phyloP scores from a whole-genome alignment of 441 rosid species.

The Mallotus repandus region DNA sequence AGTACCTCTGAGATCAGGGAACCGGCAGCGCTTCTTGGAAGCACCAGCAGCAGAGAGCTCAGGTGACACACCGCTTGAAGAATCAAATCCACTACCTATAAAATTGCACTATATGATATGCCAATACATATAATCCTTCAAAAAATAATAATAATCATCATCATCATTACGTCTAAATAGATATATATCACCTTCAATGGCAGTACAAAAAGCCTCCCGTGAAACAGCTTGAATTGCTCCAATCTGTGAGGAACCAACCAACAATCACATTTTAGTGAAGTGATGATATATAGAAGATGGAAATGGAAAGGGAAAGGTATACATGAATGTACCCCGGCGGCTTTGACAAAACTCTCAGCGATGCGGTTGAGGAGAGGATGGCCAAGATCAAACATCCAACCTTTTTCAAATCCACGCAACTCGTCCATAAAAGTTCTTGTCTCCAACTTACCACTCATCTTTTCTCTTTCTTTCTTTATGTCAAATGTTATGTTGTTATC shows the following conservation, averaged over 20 bases:
- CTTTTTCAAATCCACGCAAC: constrained; percentile 52
- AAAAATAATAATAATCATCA: background rate
- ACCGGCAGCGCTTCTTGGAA: constrained; percentile 50
- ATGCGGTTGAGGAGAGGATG: constrained; percentile 91
- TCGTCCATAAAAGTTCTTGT: constrained; percentile 51
- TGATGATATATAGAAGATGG: background rate
- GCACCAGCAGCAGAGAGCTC: constrained; percentile 36
- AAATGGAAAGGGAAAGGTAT: background rate
- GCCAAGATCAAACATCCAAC: constrained; percentile 72
- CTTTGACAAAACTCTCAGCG: constrained; percentile 82
- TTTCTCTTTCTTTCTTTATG: background rate
- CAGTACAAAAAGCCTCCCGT: constrained; percentile 71
- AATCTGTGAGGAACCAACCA: constrained; percentile 38
- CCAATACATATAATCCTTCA: background rate
- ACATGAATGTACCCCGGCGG: constrained; percentile 58
- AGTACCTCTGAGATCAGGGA: constrained; percentile 68
- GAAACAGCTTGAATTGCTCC: constrained; percentile 83
- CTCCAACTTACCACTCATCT: constrained; percentile 42
- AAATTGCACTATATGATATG: background rate
- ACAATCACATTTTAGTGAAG: background rate
- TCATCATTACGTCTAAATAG: too few species aligned
- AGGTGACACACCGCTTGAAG: constrained; percentile 41
- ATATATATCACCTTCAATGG: constrained; percentile 47
- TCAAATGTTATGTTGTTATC: background rate
- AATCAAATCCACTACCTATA: constrained; percentile 51